Conservation (phyloP, 2,329 filamentous ascomycete species). For the Aspergillus flavus region DNA sequence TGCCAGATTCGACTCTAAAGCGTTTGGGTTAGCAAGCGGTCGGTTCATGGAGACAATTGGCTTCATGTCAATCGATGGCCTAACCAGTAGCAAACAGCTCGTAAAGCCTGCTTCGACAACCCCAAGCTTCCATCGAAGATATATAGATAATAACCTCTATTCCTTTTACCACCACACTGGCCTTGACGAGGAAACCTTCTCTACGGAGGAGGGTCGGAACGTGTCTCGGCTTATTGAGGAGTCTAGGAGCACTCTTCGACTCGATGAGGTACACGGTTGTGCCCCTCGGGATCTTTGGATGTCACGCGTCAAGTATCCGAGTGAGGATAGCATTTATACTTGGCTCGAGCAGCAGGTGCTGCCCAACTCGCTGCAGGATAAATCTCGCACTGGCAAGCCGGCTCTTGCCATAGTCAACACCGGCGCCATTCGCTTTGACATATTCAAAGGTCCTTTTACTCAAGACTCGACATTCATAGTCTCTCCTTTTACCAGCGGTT, state of each 20-base stretch:
- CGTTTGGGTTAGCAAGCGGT: constrained; percentile 81
- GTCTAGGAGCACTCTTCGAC: constrained; percentile 69
- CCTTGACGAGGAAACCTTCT: constrained; percentile 71
- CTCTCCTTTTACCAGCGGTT: constrained; percentile 81
- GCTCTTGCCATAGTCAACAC: constrained; percentile 79
- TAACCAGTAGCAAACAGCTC: constrained; percentile 47
- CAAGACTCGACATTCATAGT: constrained; percentile 83
- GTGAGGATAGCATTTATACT: constrained; percentile 74
- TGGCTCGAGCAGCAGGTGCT: constrained; percentile 78
- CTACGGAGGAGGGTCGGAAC: constrained; percentile 72
- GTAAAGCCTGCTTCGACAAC: constrained; percentile 28
- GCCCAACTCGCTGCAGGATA: constrained; percentile 64
- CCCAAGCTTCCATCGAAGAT: constrained; percentile 72
- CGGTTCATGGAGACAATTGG: constrained; percentile 95
- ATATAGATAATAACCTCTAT: constrained; percentile 91
- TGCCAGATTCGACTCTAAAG: constrained; percentile 73
- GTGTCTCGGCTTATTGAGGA: constrained; percentile 70
- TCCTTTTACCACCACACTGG: constrained; percentile 81
- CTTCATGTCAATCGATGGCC: constrained; percentile 82
- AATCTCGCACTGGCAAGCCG: constrained; percentile 61
- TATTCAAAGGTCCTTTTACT: constrained; percentile 90
- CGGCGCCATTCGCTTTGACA: constrained; percentile 90
- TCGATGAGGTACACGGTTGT: constrained; percentile 80
- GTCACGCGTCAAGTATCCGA: constrained; percentile 73
- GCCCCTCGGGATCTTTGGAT: constrained; percentile 82